Evolutionary conservation across 1,284 basidiomycete genomes (phyloP).

Genomic region (Austropuccinia psidii): DNA sequence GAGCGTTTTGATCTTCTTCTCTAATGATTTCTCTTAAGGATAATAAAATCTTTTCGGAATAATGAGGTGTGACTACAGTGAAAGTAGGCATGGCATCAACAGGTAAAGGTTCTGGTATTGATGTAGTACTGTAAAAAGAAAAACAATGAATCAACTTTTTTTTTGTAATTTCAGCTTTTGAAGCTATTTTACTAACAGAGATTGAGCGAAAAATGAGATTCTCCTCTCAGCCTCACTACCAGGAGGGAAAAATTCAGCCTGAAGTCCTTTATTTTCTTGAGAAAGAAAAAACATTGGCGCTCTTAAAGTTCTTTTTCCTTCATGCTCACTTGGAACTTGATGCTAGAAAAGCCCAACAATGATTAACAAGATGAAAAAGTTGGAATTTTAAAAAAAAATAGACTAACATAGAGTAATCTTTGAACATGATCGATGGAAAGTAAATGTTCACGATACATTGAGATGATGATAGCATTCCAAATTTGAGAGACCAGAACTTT

Average conservation of each 20-base stretch:
- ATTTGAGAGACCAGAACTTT: slow-evolving; percentile 96
- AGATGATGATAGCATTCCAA: slow-evolving; percentile 97
- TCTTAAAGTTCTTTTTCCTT: slow-evolving; percentile 74
- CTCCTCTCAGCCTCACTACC: slow-evolving; percentile 87
- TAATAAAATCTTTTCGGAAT: slow-evolving; percentile 89
- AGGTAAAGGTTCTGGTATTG: slow-evolving; percentile 77
- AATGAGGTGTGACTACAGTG: slow-evolving; percentile 89
- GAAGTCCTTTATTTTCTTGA: slow-evolving; percentile 71
- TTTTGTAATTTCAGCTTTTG: background rate
- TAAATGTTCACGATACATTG: slow-evolving; percentile 98
- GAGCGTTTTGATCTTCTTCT: slow-evolving; percentile 89
- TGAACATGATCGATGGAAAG: slow-evolving; percentile 48
- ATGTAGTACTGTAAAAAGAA: slow-evolving; percentile 61
- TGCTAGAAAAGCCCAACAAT: slow-evolving; percentile 86
- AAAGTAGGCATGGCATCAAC: slow-evolving; percentile 96
- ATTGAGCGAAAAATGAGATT: slow-evolving; percentile 94
- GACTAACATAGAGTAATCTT: slow-evolving; percentile 10
- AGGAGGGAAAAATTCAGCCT: slow-evolving; percentile 84
- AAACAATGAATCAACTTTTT: slow-evolving; percentile 66
- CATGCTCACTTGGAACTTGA: slow-evolving; percentile 73
- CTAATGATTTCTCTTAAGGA: slow-evolving; percentile 92
- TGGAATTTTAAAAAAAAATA: background rate
- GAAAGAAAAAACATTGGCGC: slow-evolving; percentile 92
- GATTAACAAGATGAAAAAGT: slow-evolving; percentile 70
- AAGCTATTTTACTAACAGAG: slow-evolving; percentile 51